phyloP scores from a whole-genome alignment of 805 yeast genomes.

The Wickerhamiella dianesei region DNA sequence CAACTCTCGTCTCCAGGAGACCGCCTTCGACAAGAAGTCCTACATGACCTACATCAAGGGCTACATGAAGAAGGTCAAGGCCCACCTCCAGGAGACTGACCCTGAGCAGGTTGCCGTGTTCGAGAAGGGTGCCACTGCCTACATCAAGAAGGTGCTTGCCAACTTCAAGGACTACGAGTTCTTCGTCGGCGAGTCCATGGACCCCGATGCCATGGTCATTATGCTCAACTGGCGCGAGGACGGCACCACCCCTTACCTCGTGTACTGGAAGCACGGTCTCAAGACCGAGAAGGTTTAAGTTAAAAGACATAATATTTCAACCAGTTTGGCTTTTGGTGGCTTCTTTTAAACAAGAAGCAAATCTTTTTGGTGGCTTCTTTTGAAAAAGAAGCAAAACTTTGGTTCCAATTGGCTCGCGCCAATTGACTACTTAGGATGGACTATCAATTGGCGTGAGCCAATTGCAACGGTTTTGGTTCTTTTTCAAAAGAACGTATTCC shows the following conservation, averaged over 20 bases:
- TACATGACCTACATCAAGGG: constrained; percentile 94
- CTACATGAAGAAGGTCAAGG: constrained; percentile 95
- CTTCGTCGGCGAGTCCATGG: constrained; percentile 99
- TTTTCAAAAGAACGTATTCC: neutral
- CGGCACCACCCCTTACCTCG: constrained; percentile 94
- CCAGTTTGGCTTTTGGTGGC: neutral
- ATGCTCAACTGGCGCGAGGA: constrained; percentile 99
- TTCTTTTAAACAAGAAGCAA: no score
- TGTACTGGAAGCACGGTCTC: constrained; percentile 98
- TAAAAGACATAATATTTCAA: neutral
- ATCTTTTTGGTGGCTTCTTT: no score
- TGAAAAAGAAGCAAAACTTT: no score
- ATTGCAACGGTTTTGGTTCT: no score
- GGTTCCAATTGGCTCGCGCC: no score
- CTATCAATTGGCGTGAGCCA: no score
- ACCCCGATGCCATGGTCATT: constrained; percentile 98
- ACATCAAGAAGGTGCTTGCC: constrained; percentile 90
- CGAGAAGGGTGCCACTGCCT: constrained; percentile 94
- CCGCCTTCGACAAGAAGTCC: constrained; percentile 95
- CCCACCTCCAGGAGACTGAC: constrained; percentile 70
- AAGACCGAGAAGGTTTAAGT: constrained; percentile 75
- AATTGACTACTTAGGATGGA: no score
- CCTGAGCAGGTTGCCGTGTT: constrained; percentile 80
- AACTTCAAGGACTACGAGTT: constrained; percentile 99
- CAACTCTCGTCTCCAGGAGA: constrained; percentile 96